Evolutionary conservation across 768 basidiomycete species (phyloP), one percentile per base, ranked within the genome.

Genomic region (Russula olivacea): DNA sequence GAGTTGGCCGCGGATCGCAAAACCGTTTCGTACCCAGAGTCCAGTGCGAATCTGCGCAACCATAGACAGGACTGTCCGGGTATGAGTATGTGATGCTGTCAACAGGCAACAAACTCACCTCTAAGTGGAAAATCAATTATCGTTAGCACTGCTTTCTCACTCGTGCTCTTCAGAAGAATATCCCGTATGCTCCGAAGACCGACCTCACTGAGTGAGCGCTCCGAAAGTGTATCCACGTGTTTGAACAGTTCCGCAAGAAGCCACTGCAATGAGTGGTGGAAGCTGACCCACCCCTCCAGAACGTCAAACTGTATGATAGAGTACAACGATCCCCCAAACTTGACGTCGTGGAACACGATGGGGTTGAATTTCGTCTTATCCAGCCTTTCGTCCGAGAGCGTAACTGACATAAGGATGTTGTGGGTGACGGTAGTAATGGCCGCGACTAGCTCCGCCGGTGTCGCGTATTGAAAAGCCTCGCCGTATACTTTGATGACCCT

Each of bases 1-100:
- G 4, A 94, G 79, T 72, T 98, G 97, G 0, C 94, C 93, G 1
- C 96, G 88, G 68, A 98, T 95, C 17, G 89, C 89, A 70, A 94
- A 91, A 4, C 97, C 97, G 69, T 99, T 99, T 58, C 96, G 89
- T 9, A 97, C 95, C 97, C 97, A 99, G 4, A 98, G 80, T 0
- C 94, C 94, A 0, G 92, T 89, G 28, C 94, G 85, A 55, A 98
- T 93, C 72, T 98, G 97, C 0, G 95, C 93, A 50, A 96, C 87
- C 87, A 95, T 93, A 1, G 87, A 83, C 30, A 94, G 78, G 7
- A 92, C 93, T 94, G 53, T 38, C 40, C 48, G 53, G 38, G 21
- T 19, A 64, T 50, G 58, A 60, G 48, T 41, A 41, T 30, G 11
- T 11, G 38, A 7, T n/a, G 48, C 19, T 58, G 59, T 36, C 53